Conservation (phyloP, 2,329 filamentous ascomycete genomes). For the Beauveria brongniartii region DNA sequence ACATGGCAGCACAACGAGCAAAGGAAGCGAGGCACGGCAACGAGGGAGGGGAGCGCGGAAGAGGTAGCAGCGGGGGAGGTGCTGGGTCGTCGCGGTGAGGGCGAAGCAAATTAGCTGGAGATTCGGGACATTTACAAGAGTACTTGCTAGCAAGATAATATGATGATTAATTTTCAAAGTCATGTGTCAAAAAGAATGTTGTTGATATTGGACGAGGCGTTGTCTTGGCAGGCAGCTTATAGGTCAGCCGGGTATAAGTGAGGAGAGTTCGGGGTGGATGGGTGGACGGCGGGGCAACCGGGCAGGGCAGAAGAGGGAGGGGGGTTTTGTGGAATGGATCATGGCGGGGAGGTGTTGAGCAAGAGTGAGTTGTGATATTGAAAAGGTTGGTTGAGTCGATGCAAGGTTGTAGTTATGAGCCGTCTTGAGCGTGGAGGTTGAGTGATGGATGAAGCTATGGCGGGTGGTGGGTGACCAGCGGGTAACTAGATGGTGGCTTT, state of each 20-base stretch:
- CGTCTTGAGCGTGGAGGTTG: too few species aligned
- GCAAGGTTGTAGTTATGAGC: too few species aligned
- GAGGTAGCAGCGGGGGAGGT: background rate
- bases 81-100: background rate
- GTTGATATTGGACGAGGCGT: slow-evolving; percentile 1
- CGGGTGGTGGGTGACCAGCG: too few species aligned
- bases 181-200: background rate
- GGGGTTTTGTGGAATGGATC: background rate
- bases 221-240: slow-evolving; percentile 1
- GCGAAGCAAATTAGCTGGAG: background rate
- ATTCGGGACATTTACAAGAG: background rate
- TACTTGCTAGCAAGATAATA: background rate
- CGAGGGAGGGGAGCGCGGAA: background rate
- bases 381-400: background rate
- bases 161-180: background rate
- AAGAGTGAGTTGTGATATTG: background rate
- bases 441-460: too few species aligned
- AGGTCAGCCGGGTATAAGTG: slow-evolving; percentile 2
- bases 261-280: background rate
- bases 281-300: background rate
- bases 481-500: too few species aligned
- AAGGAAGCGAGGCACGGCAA: background rate
- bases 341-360: background rate
- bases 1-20: slow-evolving; percentile 58
- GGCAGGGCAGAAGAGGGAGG: background rate